Evolutionary conservation across 495 filamentous ascomycete species (phyloP).

Genomic region (Tuber calosporum): DNA sequence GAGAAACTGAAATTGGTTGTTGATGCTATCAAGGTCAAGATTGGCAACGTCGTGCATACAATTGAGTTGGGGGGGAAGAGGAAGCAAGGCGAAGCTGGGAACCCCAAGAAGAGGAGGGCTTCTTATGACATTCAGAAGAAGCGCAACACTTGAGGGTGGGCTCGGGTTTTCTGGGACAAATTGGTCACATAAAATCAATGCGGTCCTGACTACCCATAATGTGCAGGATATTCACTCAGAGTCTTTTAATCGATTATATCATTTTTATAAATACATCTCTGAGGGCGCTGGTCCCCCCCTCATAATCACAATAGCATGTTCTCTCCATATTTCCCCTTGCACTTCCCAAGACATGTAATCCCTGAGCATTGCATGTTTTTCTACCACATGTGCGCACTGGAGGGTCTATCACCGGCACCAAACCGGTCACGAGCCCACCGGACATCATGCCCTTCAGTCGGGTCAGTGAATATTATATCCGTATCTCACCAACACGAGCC

Average conservation of each 20-base stretch:
- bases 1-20: conserved; percentile 45
- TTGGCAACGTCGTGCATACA: conserved; percentile 59
- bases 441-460: not conserved
- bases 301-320: not conserved
- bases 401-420: not conserved
- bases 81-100: conserved; percentile 8
- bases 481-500: not conserved
- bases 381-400: not conserved
- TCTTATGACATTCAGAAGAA: conserved; percentile 6
- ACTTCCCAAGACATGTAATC: not conserved
- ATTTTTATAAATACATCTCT: not conserved
- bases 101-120: conserved; percentile 23
- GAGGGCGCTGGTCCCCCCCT: not conserved
- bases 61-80: conserved; percentile 25
- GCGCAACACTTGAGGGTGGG: not conserved
- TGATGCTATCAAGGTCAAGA: conserved; percentile 61
- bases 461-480: not conserved
- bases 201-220: not conserved
- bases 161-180: not conserved
- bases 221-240: not conserved
- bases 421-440: not conserved
- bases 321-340: not conserved
- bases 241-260: not conserved
- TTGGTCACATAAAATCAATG: not conserved
- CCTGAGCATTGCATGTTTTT: not conserved